phyloP scores from a whole-genome alignment of 2,329 filamentous ascomycete genomes.

The Aspergillus calidoustus region DNA sequence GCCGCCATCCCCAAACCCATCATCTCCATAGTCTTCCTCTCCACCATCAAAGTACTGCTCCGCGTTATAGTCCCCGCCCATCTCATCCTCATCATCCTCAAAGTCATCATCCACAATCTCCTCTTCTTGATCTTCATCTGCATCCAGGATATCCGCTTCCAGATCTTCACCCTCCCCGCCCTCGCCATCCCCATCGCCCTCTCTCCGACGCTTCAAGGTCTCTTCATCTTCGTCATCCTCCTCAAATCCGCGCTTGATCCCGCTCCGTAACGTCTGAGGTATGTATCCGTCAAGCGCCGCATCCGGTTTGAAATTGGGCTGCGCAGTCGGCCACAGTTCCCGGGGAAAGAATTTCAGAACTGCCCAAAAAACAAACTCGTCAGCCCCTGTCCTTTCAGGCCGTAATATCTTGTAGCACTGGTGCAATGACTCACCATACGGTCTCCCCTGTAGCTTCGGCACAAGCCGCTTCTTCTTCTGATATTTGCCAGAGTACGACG shows the following conservation, averaged over 20 bases:
- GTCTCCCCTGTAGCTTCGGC: slow-evolving; percentile 58
- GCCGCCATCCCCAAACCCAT: slow-evolving; percentile 59
- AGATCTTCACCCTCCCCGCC: slow-evolving; percentile 45
- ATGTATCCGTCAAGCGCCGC: slow-evolving; percentile 37
- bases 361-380: slow-evolving; percentile 28
- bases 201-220: slow-evolving; percentile 38
- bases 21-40: slow-evolving; percentile 59
- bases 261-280: slow-evolving; percentile 22
- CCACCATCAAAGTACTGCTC: slow-evolving; percentile 68
- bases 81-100: slow-evolving; percentile 63
- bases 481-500: slow-evolving; percentile 64
- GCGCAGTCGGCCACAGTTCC: slow-evolving; percentile 61
- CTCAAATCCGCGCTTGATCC: slow-evolving; percentile 47
- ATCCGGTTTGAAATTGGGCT: slow-evolving; percentile 48
- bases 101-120: slow-evolving; percentile 64
- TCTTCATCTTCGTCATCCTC: slow-evolving; percentile 50
- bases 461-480: slow-evolving; percentile 59
- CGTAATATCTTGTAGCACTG: background rate
- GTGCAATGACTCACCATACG: slow-evolving; percentile 55
- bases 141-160: slow-evolving; percentile 48
- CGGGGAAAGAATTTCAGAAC: slow-evolving; percentile 63
- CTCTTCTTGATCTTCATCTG: slow-evolving; percentile 53
- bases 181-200: slow-evolving; percentile 34
- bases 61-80: slow-evolving; percentile 66
- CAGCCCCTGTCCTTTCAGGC: background rate